phyloP scores from a whole-genome alignment of 2,329 filamentous ascomycete species.

The Curvularia verruculosa region DNA sequence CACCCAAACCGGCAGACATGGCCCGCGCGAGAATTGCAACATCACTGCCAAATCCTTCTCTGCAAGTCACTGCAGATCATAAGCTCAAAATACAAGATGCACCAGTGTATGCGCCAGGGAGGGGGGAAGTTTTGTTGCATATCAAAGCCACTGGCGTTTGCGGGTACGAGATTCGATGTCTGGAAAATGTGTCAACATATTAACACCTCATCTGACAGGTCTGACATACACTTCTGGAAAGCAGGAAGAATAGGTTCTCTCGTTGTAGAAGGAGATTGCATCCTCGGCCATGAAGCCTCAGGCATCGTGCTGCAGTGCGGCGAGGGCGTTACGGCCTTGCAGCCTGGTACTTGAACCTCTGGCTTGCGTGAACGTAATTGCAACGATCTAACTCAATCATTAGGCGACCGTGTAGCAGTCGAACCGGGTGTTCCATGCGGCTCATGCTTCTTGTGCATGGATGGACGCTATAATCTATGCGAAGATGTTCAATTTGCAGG shows the following conservation, averaged over 20 bases:
- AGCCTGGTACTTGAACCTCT: constrained; percentile 46
- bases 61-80: constrained; percentile 67
- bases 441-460: constrained; percentile 63
- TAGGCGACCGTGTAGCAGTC: constrained; percentile 68
- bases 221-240: constrained; percentile 73
- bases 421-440: constrained; percentile 71
- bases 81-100: constrained; percentile 63
- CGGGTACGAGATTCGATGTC: constrained; percentile 53
- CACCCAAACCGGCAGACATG: constrained; percentile 19
- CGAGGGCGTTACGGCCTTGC: constrained; percentile 59
- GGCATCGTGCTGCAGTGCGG: constrained; percentile 65
- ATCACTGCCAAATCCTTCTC: constrained; percentile 58
- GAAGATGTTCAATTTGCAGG: constrained; percentile 66
- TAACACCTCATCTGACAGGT: constrained; percentile 48
- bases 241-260: constrained; percentile 67
- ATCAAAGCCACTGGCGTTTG: constrained; percentile 69
- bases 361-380: background rate
- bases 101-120: constrained; percentile 61
- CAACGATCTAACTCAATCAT: background rate
- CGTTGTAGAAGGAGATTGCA: constrained; percentile 67
- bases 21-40: constrained; percentile 24
- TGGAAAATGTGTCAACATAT: background rate
- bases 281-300: constrained; percentile 69
- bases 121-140: constrained; percentile 64
- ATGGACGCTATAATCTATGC: constrained; percentile 69